Evolutionary conservation across 139 green algal species (phyloP), one percentile per base, ranked within the genome.

Genomic region (Deuterostichococcus epilithicus): DNA sequence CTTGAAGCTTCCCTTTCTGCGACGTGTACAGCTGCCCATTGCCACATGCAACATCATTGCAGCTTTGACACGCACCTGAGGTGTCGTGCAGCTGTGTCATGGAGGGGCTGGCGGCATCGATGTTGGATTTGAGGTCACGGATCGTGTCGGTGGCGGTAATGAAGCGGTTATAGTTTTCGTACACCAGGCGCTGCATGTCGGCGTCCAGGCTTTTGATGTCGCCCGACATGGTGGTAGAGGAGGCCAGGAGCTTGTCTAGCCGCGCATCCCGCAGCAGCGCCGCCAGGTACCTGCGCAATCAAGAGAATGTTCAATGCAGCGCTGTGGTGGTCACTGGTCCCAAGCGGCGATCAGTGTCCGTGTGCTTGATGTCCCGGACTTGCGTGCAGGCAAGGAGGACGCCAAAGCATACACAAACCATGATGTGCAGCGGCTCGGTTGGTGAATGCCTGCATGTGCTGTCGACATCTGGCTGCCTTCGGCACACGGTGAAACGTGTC

Each of bases 151-250:
- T 98, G n/a, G 95, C 95, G 0, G 86, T 85, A 67, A 99, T 98
- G 87, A 99, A 99, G 81, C 97, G 97, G 91, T 90, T 96, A 82
- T 99, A 99, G 81, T 99, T 99, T 73, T 99, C 95, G 69, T 98
- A 98, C 35, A 99, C 94, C 33, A 98, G 88, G 84, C 94, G 94
- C 80, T 98, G 94, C 91, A 99, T 97, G 82, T 99, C 95, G 23
- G 87, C 89, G 84, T 99, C 95, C 33, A 98, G 85, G 69, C 86
- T 88, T 37, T 92, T 93, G 47, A 98, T 96, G 45, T 99, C 95
- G 0, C 80, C 63, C 15, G 87, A 79, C 87, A 98, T 94, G 70
- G 87, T 88, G 3, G 85, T 77, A 68, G 98, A 91, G 81, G 94
- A 88, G 1, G 79, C 74, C 73, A 97, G 77, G 68, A 97, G 80